Conservation (phyloP, 2,329 filamentous ascomycete species). For the Cercospora sp. region DNA sequence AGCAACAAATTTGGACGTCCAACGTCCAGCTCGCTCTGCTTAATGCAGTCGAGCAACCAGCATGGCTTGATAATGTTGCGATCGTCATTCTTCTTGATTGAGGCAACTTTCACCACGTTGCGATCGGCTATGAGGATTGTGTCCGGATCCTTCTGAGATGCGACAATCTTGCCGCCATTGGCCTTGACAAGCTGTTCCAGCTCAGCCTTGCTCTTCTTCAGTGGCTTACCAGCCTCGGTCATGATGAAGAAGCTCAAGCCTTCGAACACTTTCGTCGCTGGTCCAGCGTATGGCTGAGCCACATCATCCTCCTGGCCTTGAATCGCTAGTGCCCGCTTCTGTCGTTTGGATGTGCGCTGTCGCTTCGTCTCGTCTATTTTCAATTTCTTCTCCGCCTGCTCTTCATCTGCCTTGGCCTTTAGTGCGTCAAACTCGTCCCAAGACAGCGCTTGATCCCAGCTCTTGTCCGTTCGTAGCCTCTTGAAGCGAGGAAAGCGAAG, state of each 20-base stretch:
- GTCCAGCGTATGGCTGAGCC: conserved; percentile 56
- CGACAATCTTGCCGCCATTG: conserved; percentile 77
- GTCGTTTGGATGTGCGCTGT: conserved; percentile 58
- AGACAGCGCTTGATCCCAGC: conserved; percentile 78
- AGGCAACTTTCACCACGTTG: conserved; percentile 76
- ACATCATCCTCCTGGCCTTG: conserved; percentile 64
- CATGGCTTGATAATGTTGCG: conserved; percentile 73
- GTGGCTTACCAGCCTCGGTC: conserved; percentile 69
- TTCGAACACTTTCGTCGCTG: conserved; percentile 67
- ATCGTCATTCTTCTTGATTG: conserved; percentile 70
- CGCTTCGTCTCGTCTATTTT: conserved; percentile 68
- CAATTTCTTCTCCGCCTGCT: conserved; percentile 71
- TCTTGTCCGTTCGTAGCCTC: conserved; percentile 74
- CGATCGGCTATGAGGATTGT: conserved; percentile 80
- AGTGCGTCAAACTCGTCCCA: conserved; percentile 75
- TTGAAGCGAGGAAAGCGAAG: conserved; percentile 91
- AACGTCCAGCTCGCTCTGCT: conserved; percentile 52
- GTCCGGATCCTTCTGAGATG: conserved; percentile 64
- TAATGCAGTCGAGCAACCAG: conserved; percentile 83
- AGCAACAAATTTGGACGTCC: conserved; percentile 60
- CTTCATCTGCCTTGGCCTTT: conserved; percentile 67
- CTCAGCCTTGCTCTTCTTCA: conserved; percentile 74
- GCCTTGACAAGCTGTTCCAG: conserved; percentile 80
- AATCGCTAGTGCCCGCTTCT: conserved; percentile 70
- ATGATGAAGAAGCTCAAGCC: conserved; percentile 78